These are phyloP conservation scores for Cutaneotrichosporon curvatum DNA, from an alignment of 1,284 basidiomycete species.

Conservation along the genomic window DNA sequence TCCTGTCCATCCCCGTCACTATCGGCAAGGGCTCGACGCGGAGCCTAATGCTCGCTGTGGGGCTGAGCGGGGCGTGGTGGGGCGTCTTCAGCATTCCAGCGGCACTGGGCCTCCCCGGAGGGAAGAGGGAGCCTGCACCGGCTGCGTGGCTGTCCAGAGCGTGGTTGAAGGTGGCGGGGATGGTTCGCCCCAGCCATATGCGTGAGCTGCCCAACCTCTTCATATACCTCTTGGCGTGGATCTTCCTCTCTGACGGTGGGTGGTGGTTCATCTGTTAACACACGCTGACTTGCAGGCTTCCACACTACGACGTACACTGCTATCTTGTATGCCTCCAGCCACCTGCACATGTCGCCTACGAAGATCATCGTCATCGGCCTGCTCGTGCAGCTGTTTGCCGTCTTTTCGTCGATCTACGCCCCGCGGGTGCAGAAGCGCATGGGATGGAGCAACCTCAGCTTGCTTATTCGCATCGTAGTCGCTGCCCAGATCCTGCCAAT, in stretches of 20 bases:
- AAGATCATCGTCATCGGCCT: conserved; percentile 46
- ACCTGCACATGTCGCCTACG: conserved; percentile 46
- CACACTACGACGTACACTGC: conserved; percentile 43
- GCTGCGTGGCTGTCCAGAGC: conserved; percentile 22
- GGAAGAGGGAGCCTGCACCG: conserved; percentile 10
- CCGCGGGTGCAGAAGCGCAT: conserved; percentile 44
- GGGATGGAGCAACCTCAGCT: conserved; percentile 59
- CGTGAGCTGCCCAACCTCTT: conserved; percentile 72
- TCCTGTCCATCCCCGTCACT: conserved; percentile 67
- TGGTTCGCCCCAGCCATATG: conserved; percentile 64
- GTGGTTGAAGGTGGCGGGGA: conserved; percentile 47
- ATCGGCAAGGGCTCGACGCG: conserved; percentile 61
- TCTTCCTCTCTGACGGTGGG: conserved; percentile 78
- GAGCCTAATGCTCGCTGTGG: conserved; percentile 67
- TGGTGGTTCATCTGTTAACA: background rate
- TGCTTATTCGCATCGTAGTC: conserved; percentile 62
- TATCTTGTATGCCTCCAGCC: conserved; percentile 43
- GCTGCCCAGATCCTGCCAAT: conserved; percentile 64
- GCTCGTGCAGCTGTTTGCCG: conserved; percentile 41
- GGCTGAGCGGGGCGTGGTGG: conserved; percentile 78
- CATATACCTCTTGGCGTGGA: conserved; percentile 80
- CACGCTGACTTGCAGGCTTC: conserved; percentile 26
- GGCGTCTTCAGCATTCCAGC: conserved; percentile 68
- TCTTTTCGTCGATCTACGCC: conserved; percentile 40
- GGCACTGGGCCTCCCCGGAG: conserved; percentile 59